Percentiles rank a stretch among this genome's conserved stretches.
Conservation (phyloP, 2,329 filamentous ascomycete species). For the Fusarium sp. region DNA sequence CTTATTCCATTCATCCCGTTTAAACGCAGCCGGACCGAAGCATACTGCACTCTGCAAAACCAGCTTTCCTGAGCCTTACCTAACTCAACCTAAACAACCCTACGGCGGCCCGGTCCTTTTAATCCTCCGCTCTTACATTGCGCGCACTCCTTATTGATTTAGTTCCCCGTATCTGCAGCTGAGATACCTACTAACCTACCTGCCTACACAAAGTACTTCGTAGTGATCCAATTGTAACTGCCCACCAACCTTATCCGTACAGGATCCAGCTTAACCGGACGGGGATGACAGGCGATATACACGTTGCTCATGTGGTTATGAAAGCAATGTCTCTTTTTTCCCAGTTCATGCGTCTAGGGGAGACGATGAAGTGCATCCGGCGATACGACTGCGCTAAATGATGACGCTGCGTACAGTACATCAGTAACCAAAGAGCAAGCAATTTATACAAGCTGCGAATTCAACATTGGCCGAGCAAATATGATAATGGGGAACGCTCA, state of each 20-base stretch:
- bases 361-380: constrained; percentile 9
- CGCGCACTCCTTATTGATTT: background rate
- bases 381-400: constrained; percentile 19
- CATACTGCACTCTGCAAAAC: background rate
- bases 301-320: background rate
- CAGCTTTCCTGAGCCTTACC: background rate
- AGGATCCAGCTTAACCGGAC: background rate
- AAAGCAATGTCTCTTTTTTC: constrained; percentile 5
- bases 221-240: background rate
- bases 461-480: background rate
- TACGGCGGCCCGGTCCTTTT: constrained; percentile 35
- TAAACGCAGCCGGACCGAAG: constrained; percentile 4
- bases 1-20: background rate
- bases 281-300: background rate
- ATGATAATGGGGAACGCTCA: too few relatives aligned
- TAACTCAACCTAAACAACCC: background rate
- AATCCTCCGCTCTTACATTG: constrained; percentile 16
- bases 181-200: background rate
- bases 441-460: background rate
- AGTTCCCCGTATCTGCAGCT: background rate
- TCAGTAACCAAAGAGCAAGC: background rate
- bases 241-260: background rate
- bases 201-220: too few relatives aligned
- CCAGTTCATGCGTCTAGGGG: constrained; percentile 6
- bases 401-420: constrained; percentile 6